phyloP scores from a whole-genome alignment of 441 rosid species.

The Populus hybrid region DNA sequence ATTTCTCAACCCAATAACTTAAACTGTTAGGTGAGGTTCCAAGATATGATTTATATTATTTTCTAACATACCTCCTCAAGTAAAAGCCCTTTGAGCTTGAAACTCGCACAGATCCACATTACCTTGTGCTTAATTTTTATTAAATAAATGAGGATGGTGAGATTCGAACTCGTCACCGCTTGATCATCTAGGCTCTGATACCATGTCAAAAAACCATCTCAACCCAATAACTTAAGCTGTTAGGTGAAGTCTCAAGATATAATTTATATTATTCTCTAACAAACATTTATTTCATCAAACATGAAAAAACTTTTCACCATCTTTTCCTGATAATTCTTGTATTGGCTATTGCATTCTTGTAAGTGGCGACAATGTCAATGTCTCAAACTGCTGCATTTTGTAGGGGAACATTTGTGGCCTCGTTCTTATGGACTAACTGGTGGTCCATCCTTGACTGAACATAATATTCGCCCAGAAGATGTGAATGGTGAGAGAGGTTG shows the following conservation, averaged over 20 bases:
- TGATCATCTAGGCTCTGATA: too few species aligned
- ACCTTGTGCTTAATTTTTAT: too few species aligned
- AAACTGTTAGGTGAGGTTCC: too few species aligned
- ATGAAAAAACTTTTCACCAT: neutral
- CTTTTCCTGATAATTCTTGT: neutral
- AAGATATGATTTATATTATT: too few species aligned
- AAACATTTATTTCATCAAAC: neutral
- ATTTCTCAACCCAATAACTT: neutral
- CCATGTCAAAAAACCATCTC: too few species aligned
- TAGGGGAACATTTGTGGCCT: conserved; percentile 12
- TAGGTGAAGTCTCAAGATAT: too few species aligned
- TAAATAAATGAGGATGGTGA: too few species aligned
- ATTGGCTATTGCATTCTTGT: neutral
- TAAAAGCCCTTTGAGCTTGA: too few species aligned
- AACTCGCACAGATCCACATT: too few species aligned
- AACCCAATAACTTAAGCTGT: too few species aligned
- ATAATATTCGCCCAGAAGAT: conserved; percentile 7
- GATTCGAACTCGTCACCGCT: too few species aligned
- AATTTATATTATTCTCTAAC: neutral
- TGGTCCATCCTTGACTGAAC: conserved; percentile 1
- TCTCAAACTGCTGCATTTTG: neutral
- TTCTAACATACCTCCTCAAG: too few species aligned
- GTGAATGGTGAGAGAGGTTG: conserved; percentile 6
- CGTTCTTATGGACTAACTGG: conserved; percentile 5
- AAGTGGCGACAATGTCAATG: neutral